Evolutionary conservation across 306 rosid genomes (phyloP), one percentile per base, ranked within the genome.

Genomic region (Spatholobus suberectus): DNA sequence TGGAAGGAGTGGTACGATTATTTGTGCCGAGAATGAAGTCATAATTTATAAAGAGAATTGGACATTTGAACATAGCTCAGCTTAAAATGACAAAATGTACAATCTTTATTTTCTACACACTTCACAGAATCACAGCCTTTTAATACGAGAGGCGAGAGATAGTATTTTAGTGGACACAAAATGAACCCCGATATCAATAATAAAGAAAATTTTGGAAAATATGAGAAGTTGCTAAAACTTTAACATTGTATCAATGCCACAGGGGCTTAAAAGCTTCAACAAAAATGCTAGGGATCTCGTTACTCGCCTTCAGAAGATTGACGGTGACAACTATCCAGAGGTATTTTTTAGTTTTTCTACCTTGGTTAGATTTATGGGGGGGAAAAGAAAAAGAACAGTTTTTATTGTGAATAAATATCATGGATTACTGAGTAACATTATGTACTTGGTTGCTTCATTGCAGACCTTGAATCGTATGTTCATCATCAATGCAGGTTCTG

Each of bases 401-500:
- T 69, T 23, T 67, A 18, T 59, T 68, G 54, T 79, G 62, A 62
- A 37, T 44, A 32, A 27, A 17, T 82, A 21, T 46, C 3, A 18
- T 52, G 67, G 72, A 83, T 71, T 49, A n/a, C 11, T 77, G 32
- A 75, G 83, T 76, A 81, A 77, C 79, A 77, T 82, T 83, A 67
- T 44, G 83, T 63, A 70, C 83, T 76, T 84, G 76, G 78, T 86
- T 62, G 79, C 78, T 85, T 40, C 78, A 61, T 83, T 86, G 90
- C 96, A 93, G 99, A 93, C 94, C 86, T 90, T 94, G 94, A 92
- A 89, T 81, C 96, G 96, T 74, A 94, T 96, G 99, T 94, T 93
- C 91, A 96, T 96, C 90, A 94, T 96, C 91, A 96, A 96, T 82
- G 99, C 96, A 73, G 99, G 98, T 85, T 89, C 98, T 49, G 98